phyloP scores from a whole-genome alignment of 208 protist genomes.

The Trichomonas gallinae region DNA sequence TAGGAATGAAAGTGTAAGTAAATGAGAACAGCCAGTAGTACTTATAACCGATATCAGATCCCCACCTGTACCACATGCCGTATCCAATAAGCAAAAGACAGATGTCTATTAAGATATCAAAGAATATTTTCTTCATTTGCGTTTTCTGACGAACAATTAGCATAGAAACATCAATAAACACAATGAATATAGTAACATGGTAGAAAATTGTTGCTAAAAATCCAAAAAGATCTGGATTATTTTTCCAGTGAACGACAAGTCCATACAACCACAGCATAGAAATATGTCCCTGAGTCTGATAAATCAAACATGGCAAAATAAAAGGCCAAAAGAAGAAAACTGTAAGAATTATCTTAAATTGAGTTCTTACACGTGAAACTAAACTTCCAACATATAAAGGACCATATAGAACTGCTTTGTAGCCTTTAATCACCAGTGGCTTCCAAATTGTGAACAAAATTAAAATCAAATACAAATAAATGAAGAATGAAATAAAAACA shows the following conservation, averaged over 20 bases:
- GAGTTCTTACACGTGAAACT: background rate
- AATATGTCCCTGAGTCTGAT: background rate
- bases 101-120: background rate
- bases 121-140: background rate
- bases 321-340: background rate
- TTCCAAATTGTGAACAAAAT: background rate
- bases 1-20: background rate
- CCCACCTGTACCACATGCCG: background rate
- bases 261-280: background rate
- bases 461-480: background rate
- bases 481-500: background rate
- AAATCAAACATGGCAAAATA: background rate
- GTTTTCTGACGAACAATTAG: background rate
- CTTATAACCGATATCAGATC: background rate
- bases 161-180: background rate
- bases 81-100: background rate
- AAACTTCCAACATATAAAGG: background rate
- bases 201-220: background rate
- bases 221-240: background rate
- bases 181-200: background rate
- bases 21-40: background rate
- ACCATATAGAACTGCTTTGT: background rate
- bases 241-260: background rate
- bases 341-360: background rate
- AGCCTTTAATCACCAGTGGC: background rate